Evolutionary conservation across 352 stramenopile genomes (phyloP).

Genomic region (Globisporangium parvum): DNA sequence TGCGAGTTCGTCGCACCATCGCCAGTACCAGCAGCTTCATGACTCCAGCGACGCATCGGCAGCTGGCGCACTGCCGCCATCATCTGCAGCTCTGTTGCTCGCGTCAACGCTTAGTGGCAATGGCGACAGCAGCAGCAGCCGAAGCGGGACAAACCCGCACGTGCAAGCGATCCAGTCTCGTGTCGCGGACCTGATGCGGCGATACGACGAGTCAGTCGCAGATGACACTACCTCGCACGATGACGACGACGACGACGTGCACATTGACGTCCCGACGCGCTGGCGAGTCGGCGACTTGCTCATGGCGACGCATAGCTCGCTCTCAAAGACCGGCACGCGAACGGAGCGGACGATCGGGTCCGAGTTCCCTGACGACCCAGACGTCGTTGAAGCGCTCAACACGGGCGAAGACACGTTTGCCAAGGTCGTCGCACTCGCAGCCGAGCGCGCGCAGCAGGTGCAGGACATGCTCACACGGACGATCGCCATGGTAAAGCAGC

Average conservation of each 20-base stretch:
- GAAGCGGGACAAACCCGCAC: conserved; percentile 27
- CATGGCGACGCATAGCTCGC: conserved; percentile 48
- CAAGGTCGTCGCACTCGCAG: conserved; percentile 24
- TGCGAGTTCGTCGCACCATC: background rate
- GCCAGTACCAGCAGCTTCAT: too few relatives aligned
- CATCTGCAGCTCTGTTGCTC: conserved; percentile 1
- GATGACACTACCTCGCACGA: conserved; percentile 8
- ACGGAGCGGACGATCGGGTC: conserved; percentile 44
- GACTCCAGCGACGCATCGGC: background rate
- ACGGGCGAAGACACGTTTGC: conserved; percentile 29
- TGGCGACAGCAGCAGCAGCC: background rate
- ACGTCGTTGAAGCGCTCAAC: conserved; percentile 34
- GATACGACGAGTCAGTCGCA: conserved; percentile 42
- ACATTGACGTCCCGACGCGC: conserved; percentile 19
- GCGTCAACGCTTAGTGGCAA: background rate
- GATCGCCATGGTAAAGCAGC: conserved; percentile 37
- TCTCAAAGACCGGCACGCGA: conserved; percentile 48
- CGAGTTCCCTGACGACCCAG: conserved; percentile 49
- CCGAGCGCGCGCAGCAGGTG: conserved; percentile 29
- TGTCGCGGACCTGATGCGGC: conserved; percentile 60
- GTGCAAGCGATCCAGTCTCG: conserved; percentile 62
- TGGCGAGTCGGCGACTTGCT: conserved; percentile 66
- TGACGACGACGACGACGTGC: conserved; percentile 13
- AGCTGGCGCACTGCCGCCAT: background rate
- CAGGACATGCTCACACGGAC: conserved; percentile 28